Evolutionary conservation across 2,329 filamentous ascomycete species (phyloP).

Genomic region (Fusarium cyanostomum): DNA sequence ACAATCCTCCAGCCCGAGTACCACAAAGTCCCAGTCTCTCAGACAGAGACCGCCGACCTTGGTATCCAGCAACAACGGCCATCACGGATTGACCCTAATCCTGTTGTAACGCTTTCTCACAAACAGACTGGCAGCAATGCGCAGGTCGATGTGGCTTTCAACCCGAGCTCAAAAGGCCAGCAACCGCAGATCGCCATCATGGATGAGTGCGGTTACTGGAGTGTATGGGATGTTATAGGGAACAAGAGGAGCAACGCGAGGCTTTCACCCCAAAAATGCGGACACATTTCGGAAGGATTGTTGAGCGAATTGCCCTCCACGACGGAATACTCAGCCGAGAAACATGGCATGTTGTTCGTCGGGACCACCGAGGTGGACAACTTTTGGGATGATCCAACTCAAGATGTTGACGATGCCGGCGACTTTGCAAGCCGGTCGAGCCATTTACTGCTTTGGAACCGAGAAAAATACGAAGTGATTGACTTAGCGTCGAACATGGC

Average conservation of each 20-base stretch:
- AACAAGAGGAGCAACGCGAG: conserved; percentile 49
- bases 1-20: conserved; percentile 63
- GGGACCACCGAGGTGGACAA: conserved; percentile 42
- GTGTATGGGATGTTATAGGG: conserved; percentile 68
- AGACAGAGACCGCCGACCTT: conserved; percentile 16
- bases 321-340: conserved; percentile 45
- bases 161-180: conserved; percentile 57
- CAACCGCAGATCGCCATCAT: conserved; percentile 72
- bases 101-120: conserved; percentile 61
- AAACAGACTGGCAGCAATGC: conserved; percentile 62
- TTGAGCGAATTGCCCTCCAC: conserved; percentile 46
- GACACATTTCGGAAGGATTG: conserved; percentile 56
- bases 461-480: conserved; percentile 47
- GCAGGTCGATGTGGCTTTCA: conserved; percentile 73
- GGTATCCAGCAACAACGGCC: conserved; percentile 44
- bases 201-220: conserved; percentile 73
- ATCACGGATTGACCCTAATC: conserved; percentile 65
- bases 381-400: conserved; percentile 29
- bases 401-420: conserved; percentile 10
- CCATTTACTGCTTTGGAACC: conserved; percentile 51
- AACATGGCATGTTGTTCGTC: conserved; percentile 57
- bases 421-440: conserved; percentile 27
- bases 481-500: conserved; percentile 48
- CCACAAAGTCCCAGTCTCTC: conserved; percentile 49
- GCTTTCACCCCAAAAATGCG: conserved; percentile 50